A percentile compares a stretch with the other conserved stretches of the same genome.
These are phyloP conservation scores for Clarireedia paspali DNA, from an alignment of 2,329 filamentous ascomycete genomes.

Conservation along the genomic window DNA sequence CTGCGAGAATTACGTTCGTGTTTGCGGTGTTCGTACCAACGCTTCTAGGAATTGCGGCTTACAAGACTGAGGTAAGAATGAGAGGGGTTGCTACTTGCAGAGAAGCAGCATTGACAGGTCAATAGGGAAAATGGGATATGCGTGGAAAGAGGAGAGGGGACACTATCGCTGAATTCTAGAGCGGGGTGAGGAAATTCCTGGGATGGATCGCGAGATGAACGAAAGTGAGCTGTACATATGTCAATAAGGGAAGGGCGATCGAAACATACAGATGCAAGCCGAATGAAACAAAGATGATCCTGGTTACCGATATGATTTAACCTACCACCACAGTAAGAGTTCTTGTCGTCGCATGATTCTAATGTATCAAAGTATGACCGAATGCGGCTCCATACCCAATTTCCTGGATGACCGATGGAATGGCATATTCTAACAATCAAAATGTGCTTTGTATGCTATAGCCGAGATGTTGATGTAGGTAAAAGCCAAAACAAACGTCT, in stretches of 20 bases:
- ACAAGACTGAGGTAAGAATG: slow-evolving; percentile 74
- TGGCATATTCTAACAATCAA: too few relatives aligned
- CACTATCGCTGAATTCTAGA: slow-evolving; percentile 67
- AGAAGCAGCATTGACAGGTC: neutral
- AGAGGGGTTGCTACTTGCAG: neutral
- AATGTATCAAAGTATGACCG: too few relatives aligned
- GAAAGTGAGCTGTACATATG: slow-evolving; percentile 16
- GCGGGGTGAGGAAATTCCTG: neutral
- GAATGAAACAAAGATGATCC: neutral
- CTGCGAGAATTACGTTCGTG: slow-evolving; percentile 69
- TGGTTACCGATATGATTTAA: too few relatives aligned
- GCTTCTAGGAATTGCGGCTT: slow-evolving; percentile 63
- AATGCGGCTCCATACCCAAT: too few relatives aligned
- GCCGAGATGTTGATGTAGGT: too few relatives aligned
- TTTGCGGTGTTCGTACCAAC: slow-evolving; percentile 69
- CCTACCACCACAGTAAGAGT: too few relatives aligned
- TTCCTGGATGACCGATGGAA: too few relatives aligned
- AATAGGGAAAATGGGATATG: slow-evolving; percentile 76
- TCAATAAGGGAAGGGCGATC: neutral
- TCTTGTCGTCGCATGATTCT: too few relatives aligned
- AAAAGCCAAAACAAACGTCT: too few relatives aligned
- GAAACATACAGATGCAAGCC: neutral
- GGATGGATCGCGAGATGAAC: neutral
- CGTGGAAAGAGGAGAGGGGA: slow-evolving; percentile 86
- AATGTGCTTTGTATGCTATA: too few relatives aligned